Evolutionary conservation across 2,329 filamentous ascomycete species (phyloP).

Genomic region (Colletotrichum chlorophyti): DNA sequence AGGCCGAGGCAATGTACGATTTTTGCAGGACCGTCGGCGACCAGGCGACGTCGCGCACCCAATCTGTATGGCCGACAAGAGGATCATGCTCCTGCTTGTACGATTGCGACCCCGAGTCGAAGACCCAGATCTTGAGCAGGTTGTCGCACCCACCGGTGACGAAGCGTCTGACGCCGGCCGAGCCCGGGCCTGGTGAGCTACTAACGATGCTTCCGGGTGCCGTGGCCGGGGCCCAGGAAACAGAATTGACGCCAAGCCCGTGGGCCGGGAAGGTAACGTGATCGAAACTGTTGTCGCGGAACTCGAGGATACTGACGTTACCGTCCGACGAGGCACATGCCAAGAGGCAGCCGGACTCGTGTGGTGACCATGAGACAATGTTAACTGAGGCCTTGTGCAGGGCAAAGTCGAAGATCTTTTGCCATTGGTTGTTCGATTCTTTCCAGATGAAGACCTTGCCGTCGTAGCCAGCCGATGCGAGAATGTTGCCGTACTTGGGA

Average conservation of each 20-base stretch:
- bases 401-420: constrained; percentile 90
- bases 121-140: constrained; percentile 91
- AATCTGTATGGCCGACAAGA: constrained; percentile 86
- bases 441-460: constrained; percentile 99
- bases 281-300: constrained; percentile 94
- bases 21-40: constrained; percentile 93
- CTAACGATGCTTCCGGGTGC: constrained; percentile 85
- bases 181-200: constrained; percentile 65
- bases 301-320: constrained; percentile 91
- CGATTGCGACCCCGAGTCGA: constrained; percentile 65
- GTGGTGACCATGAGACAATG: constrained; percentile 96
- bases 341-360: constrained; percentile 92
- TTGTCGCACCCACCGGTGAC: constrained; percentile 97
- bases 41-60: constrained; percentile 98
- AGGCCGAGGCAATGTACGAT: constrained; percentile 94
- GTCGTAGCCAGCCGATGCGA: constrained; percentile 94
- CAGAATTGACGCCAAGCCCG: constrained; percentile 92
- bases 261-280: constrained; percentile 91
- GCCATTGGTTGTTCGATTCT: constrained; percentile 79
- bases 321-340: constrained; percentile 95
- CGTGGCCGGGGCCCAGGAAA: constrained; percentile 91
- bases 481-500: constrained; percentile 97
- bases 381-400: constrained; percentile 97
- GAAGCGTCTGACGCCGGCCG: constrained; percentile 77
- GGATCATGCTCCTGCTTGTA: constrained; percentile 70